Evolutionary conservation across 2,329 filamentous ascomycete species (phyloP), one percentile per base, ranked within the genome.

Genomic region (Talaromyces sp.): DNA sequence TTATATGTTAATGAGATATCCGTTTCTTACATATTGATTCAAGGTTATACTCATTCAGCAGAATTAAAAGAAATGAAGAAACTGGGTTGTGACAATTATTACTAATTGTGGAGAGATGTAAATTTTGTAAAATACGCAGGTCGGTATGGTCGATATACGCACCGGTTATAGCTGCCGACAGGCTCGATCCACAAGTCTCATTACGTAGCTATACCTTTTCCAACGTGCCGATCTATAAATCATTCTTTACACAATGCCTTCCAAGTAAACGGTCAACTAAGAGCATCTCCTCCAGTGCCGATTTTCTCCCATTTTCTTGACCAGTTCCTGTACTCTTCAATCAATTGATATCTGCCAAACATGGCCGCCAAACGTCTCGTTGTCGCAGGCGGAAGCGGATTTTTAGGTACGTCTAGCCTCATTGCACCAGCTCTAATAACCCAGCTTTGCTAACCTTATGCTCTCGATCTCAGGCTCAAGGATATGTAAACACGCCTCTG

Each of bases 331-430:
- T 13, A 13, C 3, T 15, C n/a, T 35, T 33, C n/a, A 13, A 17
- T 31, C 47, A 52, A 52, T 52, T 33, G 49, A 35, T 22, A 54
- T 13, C 6, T 19, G 3, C 31, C n/a, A 33, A 13, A 13, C 52
- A 82, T 85, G 69, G 84, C 85, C 59, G 82, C 87, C 65, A 97
- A 93, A 81, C 90, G 88, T 79, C 83, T 99, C 50, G 88, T 98
- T 49, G 93, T 99, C 63, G 96, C 91, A 70, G 95, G 95, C 70
- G 94, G 94, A 66, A 97, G 92, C 78, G 94, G 95, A 39, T 99
- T 98, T 76, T 80, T 99, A 31, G 92, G 92, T 79, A 74, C 35
- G 74, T 73, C 85, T 84, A 63, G 65, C 61, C 10, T 56, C 33
- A 37, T 15, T 66, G 13, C 45, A 15, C 35, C 2, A 43, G 7